A percentile compares a stretch with the other conserved stretches of the same genome.
Conservation (phyloP, 345 rosid species). For the Arabis hirsuta region DNA sequence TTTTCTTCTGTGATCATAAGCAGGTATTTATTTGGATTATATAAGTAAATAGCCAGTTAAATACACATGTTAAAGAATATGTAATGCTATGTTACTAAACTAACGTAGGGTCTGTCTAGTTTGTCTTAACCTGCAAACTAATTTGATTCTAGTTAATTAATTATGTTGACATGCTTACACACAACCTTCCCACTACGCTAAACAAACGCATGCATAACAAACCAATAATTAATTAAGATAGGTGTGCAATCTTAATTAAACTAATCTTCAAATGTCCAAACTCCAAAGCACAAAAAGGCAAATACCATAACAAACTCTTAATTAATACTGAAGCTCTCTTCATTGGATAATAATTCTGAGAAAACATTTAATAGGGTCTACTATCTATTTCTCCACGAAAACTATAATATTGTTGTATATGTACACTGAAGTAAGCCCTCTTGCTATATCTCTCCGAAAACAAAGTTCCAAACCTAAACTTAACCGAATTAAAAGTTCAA, state of each 20-base stretch:
- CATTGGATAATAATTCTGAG: background rate
- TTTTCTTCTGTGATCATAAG: background rate
- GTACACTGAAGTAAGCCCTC: no score
- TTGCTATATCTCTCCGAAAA: no score
- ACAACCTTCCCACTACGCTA: constrained; percentile 23
- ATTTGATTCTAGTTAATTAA: constrained; percentile 6
- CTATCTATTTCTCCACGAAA: no score
- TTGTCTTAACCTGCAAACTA: constrained; percentile 28
- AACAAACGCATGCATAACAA: background rate
- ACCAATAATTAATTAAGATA: background rate
- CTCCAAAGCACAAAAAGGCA: background rate
- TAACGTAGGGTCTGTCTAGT: constrained; percentile 21
- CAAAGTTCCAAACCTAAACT: no score
- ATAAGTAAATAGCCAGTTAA: background rate
- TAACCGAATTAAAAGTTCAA: no score
- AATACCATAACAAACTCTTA: constrained; percentile 12
- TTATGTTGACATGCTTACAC: constrained; percentile 25
- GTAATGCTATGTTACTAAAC: constrained; percentile 3
- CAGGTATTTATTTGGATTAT: background rate
- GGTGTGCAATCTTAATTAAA: background rate
- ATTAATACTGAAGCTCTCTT: constrained; percentile 1
- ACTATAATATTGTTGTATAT: no score
- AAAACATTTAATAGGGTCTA: background rate
- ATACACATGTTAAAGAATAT: constrained; percentile 13
- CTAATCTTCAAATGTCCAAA: background rate